Conservation (phyloP, 2,329 filamentous ascomycete species). For the Calonectria montana region DNA sequence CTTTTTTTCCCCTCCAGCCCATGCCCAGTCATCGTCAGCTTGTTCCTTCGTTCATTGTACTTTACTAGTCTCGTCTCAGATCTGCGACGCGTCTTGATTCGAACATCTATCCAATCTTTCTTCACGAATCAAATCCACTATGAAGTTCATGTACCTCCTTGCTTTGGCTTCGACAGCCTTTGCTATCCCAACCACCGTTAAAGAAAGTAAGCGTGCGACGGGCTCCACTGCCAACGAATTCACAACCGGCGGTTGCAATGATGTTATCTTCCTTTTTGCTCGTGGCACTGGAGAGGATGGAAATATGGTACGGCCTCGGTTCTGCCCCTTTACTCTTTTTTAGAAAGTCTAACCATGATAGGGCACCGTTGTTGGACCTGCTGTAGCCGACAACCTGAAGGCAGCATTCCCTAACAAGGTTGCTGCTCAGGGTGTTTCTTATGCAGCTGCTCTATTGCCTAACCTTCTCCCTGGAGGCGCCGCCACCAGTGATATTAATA, state of each 20-base stretch:
- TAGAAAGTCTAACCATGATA: not conserved
- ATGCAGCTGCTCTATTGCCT: not conserved
- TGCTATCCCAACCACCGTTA: not conserved
- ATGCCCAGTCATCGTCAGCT: not conserved
- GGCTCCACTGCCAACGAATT: conserved; percentile 9
- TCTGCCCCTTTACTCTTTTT: not conserved
- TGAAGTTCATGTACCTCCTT: not conserved
- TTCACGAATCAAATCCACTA: not conserved
- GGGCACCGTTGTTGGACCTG: conserved; percentile 9
- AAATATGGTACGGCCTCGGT: not conserved
- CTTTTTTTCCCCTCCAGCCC: not conserved
- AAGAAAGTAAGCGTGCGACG: not conserved
- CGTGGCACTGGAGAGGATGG: conserved; percentile 3
- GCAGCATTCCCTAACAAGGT: not conserved
- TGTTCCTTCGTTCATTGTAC: not conserved
- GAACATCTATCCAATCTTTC: not conserved
- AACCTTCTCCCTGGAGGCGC: conserved; percentile 8
- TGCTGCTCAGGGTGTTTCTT: conserved; percentile 4
- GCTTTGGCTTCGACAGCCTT: not conserved
- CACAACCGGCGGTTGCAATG: conserved; percentile 1
- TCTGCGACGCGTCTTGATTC: not conserved
- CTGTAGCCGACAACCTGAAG: not conserved
- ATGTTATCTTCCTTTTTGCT: conserved; percentile 2
- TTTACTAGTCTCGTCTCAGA: not conserved
- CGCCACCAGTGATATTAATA: not conserved